Conservation (phyloP, 2,329 filamentous ascomycete species). For the Alternaria consortialis region DNA sequence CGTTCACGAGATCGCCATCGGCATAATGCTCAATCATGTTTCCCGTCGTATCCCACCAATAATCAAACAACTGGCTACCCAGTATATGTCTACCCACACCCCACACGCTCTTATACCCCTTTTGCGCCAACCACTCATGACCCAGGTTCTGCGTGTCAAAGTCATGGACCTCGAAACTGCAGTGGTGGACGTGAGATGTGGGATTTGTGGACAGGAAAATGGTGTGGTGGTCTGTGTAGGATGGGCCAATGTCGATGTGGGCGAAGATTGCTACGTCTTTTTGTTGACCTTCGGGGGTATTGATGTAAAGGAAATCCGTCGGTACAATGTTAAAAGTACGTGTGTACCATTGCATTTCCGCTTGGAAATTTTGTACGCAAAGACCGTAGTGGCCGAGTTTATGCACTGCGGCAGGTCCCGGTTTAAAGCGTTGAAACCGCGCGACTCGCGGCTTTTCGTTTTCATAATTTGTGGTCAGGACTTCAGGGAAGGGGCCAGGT, state of each 20-base stretch:
- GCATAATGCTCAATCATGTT: conserved; percentile 77
- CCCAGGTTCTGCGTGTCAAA: conserved; percentile 75
- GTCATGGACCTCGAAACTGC: conserved; percentile 73
- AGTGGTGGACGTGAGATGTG: conserved; percentile 69
- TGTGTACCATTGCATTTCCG: conserved; percentile 56
- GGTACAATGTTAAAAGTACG: conserved; percentile 58
- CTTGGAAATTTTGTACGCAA: conserved; percentile 50
- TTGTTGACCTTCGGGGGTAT: conserved; percentile 16
- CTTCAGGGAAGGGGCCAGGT: conserved; percentile 59
- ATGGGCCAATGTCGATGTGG: conserved; percentile 63
- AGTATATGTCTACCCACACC: conserved; percentile 75
- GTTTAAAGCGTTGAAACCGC: conserved; percentile 62
- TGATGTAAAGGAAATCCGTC: conserved; percentile 56
- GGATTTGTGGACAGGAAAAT: conserved; percentile 60
- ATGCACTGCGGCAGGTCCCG: conserved; percentile 60
- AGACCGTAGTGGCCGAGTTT: conserved; percentile 62
- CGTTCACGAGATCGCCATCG: conserved; percentile 72
- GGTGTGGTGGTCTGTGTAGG: conserved; percentile 64
- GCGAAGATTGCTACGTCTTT: conserved; percentile 60
- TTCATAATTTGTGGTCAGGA: conserved; percentile 56
- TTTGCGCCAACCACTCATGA: conserved; percentile 71
- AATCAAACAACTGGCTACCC: conserved; percentile 77
- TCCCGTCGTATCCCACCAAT: conserved; percentile 71
- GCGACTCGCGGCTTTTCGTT: conserved; percentile 57
- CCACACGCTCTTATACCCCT: conserved; percentile 73